These are phyloP conservation scores for Puccinia triticina DNA, from an alignment of 1,284 basidiomycete genomes.

Conservation along the genomic window DNA sequence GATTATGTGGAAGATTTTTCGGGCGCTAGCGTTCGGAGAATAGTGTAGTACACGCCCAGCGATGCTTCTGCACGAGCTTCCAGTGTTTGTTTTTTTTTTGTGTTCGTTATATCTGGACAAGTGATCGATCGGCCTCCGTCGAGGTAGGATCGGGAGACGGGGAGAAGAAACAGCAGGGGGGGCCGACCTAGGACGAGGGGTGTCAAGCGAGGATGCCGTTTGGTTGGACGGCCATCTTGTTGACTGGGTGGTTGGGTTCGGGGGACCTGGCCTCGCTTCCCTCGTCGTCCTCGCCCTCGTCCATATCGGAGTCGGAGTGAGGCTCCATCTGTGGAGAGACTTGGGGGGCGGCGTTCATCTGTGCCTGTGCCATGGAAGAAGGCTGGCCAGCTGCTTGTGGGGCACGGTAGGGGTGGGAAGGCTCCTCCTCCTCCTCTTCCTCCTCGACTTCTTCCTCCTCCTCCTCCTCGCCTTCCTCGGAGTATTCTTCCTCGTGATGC, in stretches of 20 bases:
- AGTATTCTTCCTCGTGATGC: not conserved
- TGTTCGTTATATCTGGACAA: too few species aligned
- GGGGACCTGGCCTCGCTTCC: not conserved
- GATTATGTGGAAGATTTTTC: too few species aligned
- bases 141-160: too few species aligned
- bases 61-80: too few species aligned
- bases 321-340: not conserved
- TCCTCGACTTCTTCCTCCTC: not conserved
- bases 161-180: too few species aligned
- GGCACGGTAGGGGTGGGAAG: not conserved
- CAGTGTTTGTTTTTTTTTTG: too few species aligned
- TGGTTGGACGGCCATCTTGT: not conserved
- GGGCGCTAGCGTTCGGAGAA: too few species aligned
- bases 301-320: not conserved
- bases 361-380: not conserved
- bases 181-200: not conserved
- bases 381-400: not conserved
- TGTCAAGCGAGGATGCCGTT: not conserved
- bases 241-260: slow-evolving; percentile 2
- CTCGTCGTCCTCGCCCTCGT: slow-evolving; percentile 12
- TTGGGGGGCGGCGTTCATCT: not conserved
- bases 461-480: slow-evolving; percentile 8
- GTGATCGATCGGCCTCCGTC: too few species aligned
- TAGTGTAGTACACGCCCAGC: too few species aligned
- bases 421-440: slow-evolving; percentile 1